Evolutionary conservation across 768 basidiomycete genomes (phyloP).

Genomic region (Termitomyces sp.): DNA sequence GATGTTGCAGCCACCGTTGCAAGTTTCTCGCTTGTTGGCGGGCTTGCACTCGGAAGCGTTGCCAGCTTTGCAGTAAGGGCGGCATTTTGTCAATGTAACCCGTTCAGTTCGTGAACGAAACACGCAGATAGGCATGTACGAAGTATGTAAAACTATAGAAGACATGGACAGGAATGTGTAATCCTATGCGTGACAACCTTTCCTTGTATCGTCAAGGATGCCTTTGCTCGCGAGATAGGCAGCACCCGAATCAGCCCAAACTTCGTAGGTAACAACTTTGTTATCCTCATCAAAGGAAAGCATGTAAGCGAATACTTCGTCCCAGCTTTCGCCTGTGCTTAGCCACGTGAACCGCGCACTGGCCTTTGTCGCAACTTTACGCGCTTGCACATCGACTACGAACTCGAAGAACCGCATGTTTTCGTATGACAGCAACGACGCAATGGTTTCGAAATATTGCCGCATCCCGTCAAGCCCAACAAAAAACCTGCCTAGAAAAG

Average conservation of each 20-base stretch:
- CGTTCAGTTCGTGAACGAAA: conserved; percentile 35
- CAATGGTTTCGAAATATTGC: conserved; percentile 45
- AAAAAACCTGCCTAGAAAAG: conserved; percentile 55
- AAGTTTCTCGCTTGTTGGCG: conserved; percentile 74
- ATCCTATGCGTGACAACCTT: background rate
- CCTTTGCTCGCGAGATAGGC: conserved; percentile 55
- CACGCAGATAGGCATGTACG: background rate
- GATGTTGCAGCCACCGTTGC: conserved; percentile 83
- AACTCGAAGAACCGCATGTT: conserved; percentile 50
- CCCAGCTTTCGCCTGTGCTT: conserved; percentile 47
- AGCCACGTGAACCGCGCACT: conserved; percentile 52
- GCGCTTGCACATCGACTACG: conserved; percentile 42
- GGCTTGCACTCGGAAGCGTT: conserved; percentile 71
- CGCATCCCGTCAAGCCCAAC: conserved; percentile 35
- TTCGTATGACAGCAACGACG: conserved; percentile 41
- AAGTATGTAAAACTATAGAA: background rate
- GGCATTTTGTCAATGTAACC: conserved; percentile 67
- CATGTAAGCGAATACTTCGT: conserved; percentile 55
- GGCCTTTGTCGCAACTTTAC: conserved; percentile 52
- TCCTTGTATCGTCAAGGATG: conserved; percentile 26
- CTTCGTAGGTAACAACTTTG: conserved; percentile 55
- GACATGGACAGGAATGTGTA: background rate
- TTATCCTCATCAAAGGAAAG: conserved; percentile 53
- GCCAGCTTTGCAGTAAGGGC: conserved; percentile 76
- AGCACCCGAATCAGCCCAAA: conserved; percentile 67